These are phyloP conservation scores for Ganoderma lucidum DNA, from an alignment of 1,284 basidiomycete species.

Conservation along the genomic window DNA sequence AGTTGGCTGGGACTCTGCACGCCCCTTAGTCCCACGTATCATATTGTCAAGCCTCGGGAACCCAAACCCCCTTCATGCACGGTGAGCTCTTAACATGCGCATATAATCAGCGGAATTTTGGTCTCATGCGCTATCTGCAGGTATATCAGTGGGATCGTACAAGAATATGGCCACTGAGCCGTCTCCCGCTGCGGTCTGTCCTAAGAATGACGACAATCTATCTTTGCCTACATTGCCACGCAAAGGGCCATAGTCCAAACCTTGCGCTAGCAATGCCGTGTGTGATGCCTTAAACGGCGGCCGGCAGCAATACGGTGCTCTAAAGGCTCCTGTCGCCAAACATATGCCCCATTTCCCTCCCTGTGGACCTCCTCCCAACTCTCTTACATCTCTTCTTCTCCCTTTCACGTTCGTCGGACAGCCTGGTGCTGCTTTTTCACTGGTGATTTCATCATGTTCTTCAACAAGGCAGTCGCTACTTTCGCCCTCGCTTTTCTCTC, in stretches of 20 bases:
- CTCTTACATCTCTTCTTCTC: background rate
- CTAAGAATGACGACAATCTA: background rate
- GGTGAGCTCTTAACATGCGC: background rate
- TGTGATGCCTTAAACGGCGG: background rate
- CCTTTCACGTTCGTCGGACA: constrained; percentile 5
- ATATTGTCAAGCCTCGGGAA: background rate
- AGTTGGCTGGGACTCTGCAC: background rate
- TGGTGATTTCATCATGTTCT: constrained; percentile 13
- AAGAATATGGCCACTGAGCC: background rate
- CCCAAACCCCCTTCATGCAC: background rate
- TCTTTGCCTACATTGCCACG: background rate
- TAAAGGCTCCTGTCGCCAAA: background rate
- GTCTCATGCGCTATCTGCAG: background rate
- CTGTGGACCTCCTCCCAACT: background rate
- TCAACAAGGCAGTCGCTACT: constrained; percentile 8
- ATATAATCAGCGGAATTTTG: background rate
- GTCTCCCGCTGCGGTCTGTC: background rate
- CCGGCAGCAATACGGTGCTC: background rate
- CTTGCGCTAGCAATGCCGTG: background rate
- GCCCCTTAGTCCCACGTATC: background rate
- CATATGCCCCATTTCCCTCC: background rate
- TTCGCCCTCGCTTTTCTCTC: constrained; percentile 11
- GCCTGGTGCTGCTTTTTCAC: constrained; percentile 24
- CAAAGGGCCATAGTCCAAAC: background rate
- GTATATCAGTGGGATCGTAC: background rate